Base-by-base conservation (phyloP, 495 filamentous ascomycete species). In the Chaetomidium leptoderma region DNA sequence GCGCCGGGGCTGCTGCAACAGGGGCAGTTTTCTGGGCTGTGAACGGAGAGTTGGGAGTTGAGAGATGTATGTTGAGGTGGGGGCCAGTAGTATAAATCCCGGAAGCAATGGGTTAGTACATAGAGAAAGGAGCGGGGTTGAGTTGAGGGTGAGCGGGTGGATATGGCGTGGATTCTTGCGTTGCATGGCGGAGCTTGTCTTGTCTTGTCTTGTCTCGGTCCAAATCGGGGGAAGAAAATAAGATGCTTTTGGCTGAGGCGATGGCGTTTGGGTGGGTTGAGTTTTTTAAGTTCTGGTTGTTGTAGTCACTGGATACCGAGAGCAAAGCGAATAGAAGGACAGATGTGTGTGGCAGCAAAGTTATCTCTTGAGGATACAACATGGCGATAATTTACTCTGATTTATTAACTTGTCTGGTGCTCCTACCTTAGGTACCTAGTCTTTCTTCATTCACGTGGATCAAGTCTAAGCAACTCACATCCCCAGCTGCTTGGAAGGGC, bases 1-100 rank as follows among this genome's bases (percentile, higher is more conserved):
- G 53, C 44, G 32, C 57, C 51, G 29, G 27, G 26, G 35, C 24
- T 60, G 44, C 17, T 26, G 42, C 32, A 57, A 40, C 32, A 49
- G n/a, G 3, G 10, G 17, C 11, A 10, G 16, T 30, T n/a, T n/a
- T n/a, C n/a, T n/a, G n/a, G 13, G 2, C 17, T 7, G 35, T 48
- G n/a, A 29, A 43, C 2, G 8, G 24, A 17, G 33, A 53, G 14
- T 23, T 45, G 36, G 11, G 27, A 23, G 39, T 29, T 16, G 56
- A 40, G 23, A n/a, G 33, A 2, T 52, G 49, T 40, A 52, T 21
- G 47, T 23, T 48, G 45, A 16, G 11, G 24, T 45, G 19, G 23
- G 43, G 11, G 21, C 36, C n/a, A n/a, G n/a, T n/a, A n/a, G n/a
- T 39, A 19, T 14, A 19, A 39, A 19, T 39, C 8, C n/a, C 24